These are phyloP conservation scores for Wickerhamiella sergipiensis DNA, from an alignment of 805 yeast genomes.

Conservation along the genomic window DNA sequence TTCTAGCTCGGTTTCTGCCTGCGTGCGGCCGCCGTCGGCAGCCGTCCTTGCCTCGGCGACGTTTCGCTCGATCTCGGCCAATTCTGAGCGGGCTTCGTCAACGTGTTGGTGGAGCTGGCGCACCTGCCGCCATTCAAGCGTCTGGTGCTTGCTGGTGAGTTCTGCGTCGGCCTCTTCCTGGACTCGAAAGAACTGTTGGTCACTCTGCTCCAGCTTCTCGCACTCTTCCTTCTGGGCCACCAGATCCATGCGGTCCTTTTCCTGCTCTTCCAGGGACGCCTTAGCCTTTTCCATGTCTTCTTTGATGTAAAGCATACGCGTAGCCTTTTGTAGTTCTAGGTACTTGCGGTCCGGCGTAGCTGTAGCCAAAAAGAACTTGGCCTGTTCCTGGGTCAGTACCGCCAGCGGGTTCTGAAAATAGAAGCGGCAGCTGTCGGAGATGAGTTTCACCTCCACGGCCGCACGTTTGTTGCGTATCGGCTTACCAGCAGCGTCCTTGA, in stretches of 20 bases:
- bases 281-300: not conserved
- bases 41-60: not conserved
- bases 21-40: not conserved
- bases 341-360: slow-evolving; percentile 63
- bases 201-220: not conserved
- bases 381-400: slow-evolving; percentile 84
- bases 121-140: not conserved
- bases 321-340: slow-evolving; percentile 50
- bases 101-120: not conserved
- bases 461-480: slow-evolving; percentile 47
- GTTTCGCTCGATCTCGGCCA: not conserved
- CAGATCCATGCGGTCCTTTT: not conserved
- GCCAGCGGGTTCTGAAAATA: slow-evolving; percentile 86
- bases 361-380: slow-evolving; percentile 74
- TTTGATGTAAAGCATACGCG: slow-evolving; percentile 16
- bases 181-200: slow-evolving; percentile 20
- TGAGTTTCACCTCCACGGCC: slow-evolving; percentile 50
- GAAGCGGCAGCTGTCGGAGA: slow-evolving; percentile 57
- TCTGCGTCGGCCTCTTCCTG: slow-evolving; percentile 35
- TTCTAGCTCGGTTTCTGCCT: not conserved
- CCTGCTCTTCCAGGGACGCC: no score
- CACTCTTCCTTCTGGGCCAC: not conserved
- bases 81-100: not conserved
- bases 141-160: slow-evolving; percentile 18
- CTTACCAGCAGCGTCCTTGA: slow-evolving; percentile 37